phyloP scores from a whole-genome alignment of 1,284 basidiomycete species.

The Anthracocystis setariae region DNA sequence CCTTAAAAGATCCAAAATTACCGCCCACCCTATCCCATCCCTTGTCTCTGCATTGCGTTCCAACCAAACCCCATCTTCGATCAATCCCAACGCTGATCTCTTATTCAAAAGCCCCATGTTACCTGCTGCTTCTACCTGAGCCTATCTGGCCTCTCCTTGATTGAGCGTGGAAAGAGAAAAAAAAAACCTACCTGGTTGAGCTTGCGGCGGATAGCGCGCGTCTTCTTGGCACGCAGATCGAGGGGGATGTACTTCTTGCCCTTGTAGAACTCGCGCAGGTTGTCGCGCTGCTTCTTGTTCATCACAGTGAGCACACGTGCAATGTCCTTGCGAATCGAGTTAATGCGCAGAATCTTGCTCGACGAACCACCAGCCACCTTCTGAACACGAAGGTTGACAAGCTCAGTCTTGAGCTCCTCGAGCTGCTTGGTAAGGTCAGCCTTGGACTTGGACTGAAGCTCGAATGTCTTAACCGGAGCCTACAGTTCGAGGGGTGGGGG shows the following conservation, averaged over 20 bases:
- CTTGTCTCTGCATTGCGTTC: too few relatives aligned
- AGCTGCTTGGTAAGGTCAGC: constrained; percentile 97
- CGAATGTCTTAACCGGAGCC: constrained; percentile 87
- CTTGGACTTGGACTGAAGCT: constrained; percentile 99
- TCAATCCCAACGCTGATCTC: too few relatives aligned
- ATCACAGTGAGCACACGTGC: constrained; percentile 98
- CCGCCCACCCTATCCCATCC: too few relatives aligned
- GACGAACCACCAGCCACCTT: constrained; percentile 97
- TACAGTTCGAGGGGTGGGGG: constrained; percentile 13
- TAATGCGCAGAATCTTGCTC: constrained; percentile 84
- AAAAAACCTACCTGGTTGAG: constrained; percentile 80
- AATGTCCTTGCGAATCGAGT: constrained; percentile 97
- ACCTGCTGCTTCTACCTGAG: too few relatives aligned
- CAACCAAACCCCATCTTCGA: too few relatives aligned
- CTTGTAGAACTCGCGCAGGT: constrained; percentile 98
- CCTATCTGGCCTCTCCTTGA: neutral
- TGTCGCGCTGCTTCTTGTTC: constrained; percentile 97
- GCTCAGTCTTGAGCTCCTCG: constrained; percentile 93
- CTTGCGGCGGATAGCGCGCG: constrained; percentile 95
- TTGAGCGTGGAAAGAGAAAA: too few relatives aligned
- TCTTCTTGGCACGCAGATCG: constrained; percentile 98
- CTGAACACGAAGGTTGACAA: constrained; percentile 88
- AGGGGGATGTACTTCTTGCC: constrained; percentile 95
- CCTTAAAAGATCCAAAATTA: too few relatives aligned
- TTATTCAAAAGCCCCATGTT: too few relatives aligned